Conservation (phyloP, 192 early-diverging fungal species). For the Coemansia sp. region DNA sequence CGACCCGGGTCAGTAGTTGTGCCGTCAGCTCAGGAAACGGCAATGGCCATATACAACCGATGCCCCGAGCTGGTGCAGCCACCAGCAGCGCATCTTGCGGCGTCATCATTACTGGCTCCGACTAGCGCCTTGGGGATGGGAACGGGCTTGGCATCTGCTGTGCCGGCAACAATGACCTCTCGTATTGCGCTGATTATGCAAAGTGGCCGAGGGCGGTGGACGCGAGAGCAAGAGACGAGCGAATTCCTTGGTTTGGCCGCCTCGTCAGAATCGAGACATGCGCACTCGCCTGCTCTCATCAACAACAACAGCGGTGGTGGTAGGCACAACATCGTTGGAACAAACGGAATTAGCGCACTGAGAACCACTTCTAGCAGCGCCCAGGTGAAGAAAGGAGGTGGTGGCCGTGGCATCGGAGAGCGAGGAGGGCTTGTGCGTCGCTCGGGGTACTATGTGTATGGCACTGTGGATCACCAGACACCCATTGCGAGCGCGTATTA, state of each 20-base stretch:
- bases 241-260: conserved; percentile 1
- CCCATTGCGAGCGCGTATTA: too few species aligned
- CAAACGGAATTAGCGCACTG: neutral
- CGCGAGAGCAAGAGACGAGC: neutral
- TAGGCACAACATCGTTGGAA: neutral
- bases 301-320: neutral
- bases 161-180: conserved; percentile 4
- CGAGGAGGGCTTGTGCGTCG: conserved; percentile 22
- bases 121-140: neutral
- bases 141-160: neutral
- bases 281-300: neutral
- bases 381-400: neutral
- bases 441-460: conserved; percentile 30
- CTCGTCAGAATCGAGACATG: neutral
- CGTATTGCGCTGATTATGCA: conserved; percentile 1
- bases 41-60: conserved; percentile 42
- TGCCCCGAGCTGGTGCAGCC: conserved; percentile 29
- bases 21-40: conserved; percentile 25
- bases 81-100: conserved; percentile 1
- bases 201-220: neutral
- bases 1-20: conserved; percentile 2
- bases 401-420: neutral
- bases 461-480: neutral
- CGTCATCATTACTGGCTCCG: neutral
- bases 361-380: neutral